Evolutionary conservation across 2,329 filamentous ascomycete species (phyloP), one percentile per base, ranked within the genome.

Genomic region (Sporothrix dimorphospora): DNA sequence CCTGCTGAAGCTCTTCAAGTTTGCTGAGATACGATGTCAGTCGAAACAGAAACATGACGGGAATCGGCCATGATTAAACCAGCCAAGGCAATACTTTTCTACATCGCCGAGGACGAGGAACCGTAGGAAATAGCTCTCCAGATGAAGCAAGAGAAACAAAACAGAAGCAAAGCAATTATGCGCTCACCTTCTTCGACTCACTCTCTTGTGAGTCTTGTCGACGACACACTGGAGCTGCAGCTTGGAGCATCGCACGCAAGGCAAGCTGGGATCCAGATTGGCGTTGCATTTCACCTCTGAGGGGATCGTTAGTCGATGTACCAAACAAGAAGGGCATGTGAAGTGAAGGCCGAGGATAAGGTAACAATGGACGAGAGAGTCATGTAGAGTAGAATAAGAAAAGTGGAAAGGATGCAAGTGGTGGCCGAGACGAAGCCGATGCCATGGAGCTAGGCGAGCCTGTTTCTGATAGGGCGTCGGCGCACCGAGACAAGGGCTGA

Each of bases 1-100:
- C 86, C 73, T 85, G 83, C 68, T 85, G 86, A 4, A 88, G 80
- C 73, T 86, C 83, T 74, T 88, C 86, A 3, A 88, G 80, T 76
- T 88, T 88, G 75, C 86, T 88, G 63, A 65, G n/a, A 71, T 65
- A 30, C 14, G 7, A 27, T 34, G 67, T 72, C 30, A 73, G 71
- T 57, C 65, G 27, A 21, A 34, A 3, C 8, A 24, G 24, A 34
- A 27, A 47, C 24, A 49, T 12, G 42, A 34, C 42, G 42, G 24
- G 42, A 24, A 49, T 34, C 42, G 42, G 14, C 61, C 38, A 47
- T 47, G 38, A 27, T 19, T 11, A 19, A 6, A 4, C 42, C 6
- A 34, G 42, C 42, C 42, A 49, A 49, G 42, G 24, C 16, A 49
- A 47, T 24, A 1, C 24, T 12, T 2, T 34, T 49, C 11, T 27